phyloP scores from a whole-genome alignment of 2,329 filamentous ascomycete genomes.

The Neurospora sp. region DNA sequence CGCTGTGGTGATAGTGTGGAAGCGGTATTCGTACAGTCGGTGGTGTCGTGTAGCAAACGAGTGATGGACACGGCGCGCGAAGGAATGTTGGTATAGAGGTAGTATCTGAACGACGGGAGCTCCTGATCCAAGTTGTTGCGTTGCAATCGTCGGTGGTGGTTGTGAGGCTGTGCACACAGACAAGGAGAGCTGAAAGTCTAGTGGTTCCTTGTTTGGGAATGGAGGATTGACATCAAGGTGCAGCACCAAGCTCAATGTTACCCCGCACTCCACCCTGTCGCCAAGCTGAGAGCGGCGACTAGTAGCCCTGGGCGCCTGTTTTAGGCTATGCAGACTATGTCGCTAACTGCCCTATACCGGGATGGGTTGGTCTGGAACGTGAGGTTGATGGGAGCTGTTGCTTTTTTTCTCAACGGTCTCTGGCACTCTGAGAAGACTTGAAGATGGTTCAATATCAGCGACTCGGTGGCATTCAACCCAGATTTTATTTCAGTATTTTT shows the following conservation, averaged over 20 bases:
- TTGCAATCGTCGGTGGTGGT: not conserved
- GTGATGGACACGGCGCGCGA: not conserved
- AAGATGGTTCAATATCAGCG: not conserved
- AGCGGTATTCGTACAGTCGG: not conserved
- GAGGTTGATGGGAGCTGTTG: not conserved
- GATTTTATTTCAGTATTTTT: not conserved
- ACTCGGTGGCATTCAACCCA: not conserved
- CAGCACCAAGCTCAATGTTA: conserved; percentile 1
- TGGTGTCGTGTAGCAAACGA: not conserved
- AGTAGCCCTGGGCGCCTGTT: not conserved
- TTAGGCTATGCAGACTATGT: not conserved
- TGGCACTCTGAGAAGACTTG: not conserved
- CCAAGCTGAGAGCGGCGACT: not conserved
- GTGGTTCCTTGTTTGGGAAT: not conserved
- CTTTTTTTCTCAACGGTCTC: not conserved
- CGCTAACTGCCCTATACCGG: not conserved
- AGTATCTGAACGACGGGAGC: not conserved
- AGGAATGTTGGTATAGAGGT: not conserved
- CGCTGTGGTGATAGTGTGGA: not conserved
- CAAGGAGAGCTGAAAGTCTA: not conserved
- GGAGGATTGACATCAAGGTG: conserved; percentile 7
- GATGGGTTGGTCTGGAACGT: not conserved
- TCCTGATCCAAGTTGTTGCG: not conserved
- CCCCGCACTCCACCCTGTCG: conserved; percentile 4
- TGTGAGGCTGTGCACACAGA: not conserved